Evolutionary conservation across 2,329 filamentous ascomycete species (phyloP), one percentile per base, ranked within the genome.

Genomic region (Aspergillus sojae): DNA sequence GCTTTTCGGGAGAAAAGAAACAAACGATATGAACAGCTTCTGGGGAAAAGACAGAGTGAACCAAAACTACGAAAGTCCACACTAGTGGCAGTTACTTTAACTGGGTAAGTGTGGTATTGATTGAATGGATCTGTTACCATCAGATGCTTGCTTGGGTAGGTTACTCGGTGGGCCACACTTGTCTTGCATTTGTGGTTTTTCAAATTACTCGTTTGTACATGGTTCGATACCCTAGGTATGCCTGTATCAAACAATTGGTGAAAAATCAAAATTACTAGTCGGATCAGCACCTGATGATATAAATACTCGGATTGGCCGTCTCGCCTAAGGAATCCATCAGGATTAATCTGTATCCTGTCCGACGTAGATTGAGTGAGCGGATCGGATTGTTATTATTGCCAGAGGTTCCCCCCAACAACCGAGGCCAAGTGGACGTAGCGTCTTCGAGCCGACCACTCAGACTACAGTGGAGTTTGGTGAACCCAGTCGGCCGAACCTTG

Each of bases 401-500:
- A 23, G 36, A 14, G n/a, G 52, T 36, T 36, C 30, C 32, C 61
- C 58, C 61, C 58, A 57, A 62, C 62, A 64, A 61, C 62, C 62
- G 59, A 64, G 55, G 59, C 52, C 55, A 55, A 41, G 58, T 60
- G 55, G 54, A 43, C 41, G 46, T 12, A 55, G 12, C 9, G n/a
- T n/a, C 30, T 19, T 53, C 21, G 19, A 32, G 5, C 50, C n/a
- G 28, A 28, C 50, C 52, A 55, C 52, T 39, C 52, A 39, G 16
- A 41, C 28, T 55, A 26, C 32, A 54, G 58, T 58, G 61, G 61
- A 50, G 60, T 59, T 50, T 46, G 30, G 19, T 16, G 12, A 43
- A 53, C 19, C 60, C 63, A 50, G 60, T 50, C 48, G 63, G 63
- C 57, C 39, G 39, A 62, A 65, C 60, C 60, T 57, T 64, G 56